phyloP scores from a whole-genome alignment of 2,329 filamentous ascomycete genomes.

The Fusarium acutatum region DNA sequence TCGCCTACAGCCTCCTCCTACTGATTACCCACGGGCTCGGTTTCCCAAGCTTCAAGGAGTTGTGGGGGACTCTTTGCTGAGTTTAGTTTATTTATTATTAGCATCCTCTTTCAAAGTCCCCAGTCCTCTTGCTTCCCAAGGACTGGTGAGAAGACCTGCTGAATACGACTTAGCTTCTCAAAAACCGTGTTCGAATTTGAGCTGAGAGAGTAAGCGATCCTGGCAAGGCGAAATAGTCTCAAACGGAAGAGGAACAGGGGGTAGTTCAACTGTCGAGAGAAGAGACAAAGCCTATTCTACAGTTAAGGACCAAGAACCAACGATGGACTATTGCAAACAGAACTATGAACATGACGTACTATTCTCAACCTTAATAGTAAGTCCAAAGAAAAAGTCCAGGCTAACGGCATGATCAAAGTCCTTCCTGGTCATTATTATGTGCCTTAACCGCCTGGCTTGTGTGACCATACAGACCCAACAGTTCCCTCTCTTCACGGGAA shows the following conservation, averaged over 20 bases:
- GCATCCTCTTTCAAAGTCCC: neutral
- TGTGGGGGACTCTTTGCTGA: neutral
- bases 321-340: neutral
- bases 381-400: neutral
- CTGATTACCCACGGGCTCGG: neutral
- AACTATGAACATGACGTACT: neutral
- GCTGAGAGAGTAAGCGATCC: constrained; percentile 1
- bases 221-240: constrained; percentile 2
- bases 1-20: neutral
- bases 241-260: constrained; percentile 2
- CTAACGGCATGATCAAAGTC: neutral
- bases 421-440: neutral
- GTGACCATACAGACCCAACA: neutral
- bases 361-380: neutral
- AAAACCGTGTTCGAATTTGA: neutral
- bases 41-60: neutral
- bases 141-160: neutral
- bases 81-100: neutral
- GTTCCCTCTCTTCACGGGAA: constrained; percentile 27
- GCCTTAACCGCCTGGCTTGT: neutral
- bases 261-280: neutral
- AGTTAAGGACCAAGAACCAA: neutral
- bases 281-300: neutral
- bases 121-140: neutral
- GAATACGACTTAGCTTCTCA: neutral